Conservation (phyloP, 305 asterid species). For the Fraxinus angustifolia region DNA sequence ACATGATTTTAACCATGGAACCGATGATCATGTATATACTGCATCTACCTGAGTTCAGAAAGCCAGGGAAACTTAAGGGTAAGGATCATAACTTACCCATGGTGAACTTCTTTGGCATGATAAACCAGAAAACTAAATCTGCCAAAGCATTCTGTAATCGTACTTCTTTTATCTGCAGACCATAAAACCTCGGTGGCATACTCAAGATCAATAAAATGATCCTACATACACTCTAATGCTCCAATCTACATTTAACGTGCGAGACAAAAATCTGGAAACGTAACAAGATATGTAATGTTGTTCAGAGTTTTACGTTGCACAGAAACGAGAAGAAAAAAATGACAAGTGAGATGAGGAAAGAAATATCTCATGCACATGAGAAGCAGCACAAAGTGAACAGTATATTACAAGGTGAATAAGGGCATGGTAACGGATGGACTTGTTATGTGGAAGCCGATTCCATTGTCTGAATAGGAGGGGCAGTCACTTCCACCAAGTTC, state of each 20-base stretch:
- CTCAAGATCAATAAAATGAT: neutral
- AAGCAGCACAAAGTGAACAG: neutral
- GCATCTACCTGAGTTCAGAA: neutral
- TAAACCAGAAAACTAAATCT: neutral
- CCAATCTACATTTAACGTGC: neutral
- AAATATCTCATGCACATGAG: neutral
- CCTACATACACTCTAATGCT: neutral
- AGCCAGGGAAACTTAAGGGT: neutral
- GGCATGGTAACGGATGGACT: neutral
- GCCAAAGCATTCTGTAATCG: neutral
- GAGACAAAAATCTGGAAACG: neutral
- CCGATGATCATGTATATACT: neutral
- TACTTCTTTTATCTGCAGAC: neutral
- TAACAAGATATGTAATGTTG: neutral
- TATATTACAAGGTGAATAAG: neutral
- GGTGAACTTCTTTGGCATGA: neutral
- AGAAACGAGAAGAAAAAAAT: neutral
- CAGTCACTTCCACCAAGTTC: slow-evolving; percentile 52
- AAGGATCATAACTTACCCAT: neutral
- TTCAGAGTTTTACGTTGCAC: neutral
- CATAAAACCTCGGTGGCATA: neutral
- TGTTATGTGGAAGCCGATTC: slow-evolving; percentile 39
- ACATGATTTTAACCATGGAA: neutral
- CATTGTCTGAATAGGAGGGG: slow-evolving; percentile 79
- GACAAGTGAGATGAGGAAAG: neutral